phyloP scores from a whole-genome alignment of 2,329 filamentous ascomycete genomes.

The Escovopsis sp. region DNA sequence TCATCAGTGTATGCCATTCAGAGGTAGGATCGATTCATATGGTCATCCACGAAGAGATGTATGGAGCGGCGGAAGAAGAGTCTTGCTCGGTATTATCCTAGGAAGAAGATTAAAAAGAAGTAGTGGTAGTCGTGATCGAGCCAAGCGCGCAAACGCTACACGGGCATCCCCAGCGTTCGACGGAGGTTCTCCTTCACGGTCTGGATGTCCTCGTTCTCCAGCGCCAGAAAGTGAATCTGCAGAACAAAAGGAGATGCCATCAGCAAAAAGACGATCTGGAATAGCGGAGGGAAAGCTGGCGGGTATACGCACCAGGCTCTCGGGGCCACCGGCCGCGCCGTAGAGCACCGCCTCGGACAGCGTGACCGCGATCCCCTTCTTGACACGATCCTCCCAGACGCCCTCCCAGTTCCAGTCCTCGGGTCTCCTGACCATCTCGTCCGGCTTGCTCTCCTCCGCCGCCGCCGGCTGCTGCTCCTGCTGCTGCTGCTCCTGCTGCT shows the following conservation, averaged over 20 bases:
- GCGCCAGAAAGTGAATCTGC: constrained; percentile 50
- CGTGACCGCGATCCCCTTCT: constrained; percentile 61
- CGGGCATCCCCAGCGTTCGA: constrained; percentile 28
- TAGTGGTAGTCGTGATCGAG: background rate
- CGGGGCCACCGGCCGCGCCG: constrained; percentile 43
- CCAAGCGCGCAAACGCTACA: constrained; percentile 7
- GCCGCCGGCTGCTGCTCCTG: background rate
- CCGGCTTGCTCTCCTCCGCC: background rate
- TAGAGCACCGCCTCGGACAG: constrained; percentile 68
- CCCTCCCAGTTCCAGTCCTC: constrained; percentile 97
- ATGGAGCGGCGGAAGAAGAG: background rate
- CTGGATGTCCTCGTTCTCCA: constrained; percentile 44
- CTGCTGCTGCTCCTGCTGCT: background rate
- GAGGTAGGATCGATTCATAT: too few species aligned
- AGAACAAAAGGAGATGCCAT: too few species aligned
- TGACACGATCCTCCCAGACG: constrained; percentile 84
- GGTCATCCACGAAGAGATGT: too few species aligned
- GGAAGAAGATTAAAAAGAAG: background rate
- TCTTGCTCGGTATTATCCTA: too few species aligned
- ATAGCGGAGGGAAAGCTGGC: background rate
- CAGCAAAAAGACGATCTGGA: constrained; percentile 4
- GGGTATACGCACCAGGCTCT: constrained; percentile 51
- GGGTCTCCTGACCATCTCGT: constrained; percentile 23
- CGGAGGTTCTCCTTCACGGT: constrained; percentile 42
- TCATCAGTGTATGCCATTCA: too few species aligned